Evolutionary conservation across 2,329 filamentous ascomycete species (phyloP).

Genomic region (Microdochium bolleyi): DNA sequence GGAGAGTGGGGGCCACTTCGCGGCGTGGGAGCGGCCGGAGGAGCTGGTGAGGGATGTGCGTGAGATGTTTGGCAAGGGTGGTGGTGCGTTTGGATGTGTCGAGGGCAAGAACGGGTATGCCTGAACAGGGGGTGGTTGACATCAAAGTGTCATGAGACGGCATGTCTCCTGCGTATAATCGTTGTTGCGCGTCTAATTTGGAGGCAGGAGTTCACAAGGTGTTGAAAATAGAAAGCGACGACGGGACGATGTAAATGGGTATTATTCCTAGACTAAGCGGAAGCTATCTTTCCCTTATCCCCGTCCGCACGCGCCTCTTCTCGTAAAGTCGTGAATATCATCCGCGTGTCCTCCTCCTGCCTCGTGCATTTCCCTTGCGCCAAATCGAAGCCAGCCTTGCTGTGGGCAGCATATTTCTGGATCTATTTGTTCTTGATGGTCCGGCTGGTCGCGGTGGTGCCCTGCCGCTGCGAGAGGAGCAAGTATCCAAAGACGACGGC

Average conservation of each 20-base stretch:
- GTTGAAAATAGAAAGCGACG: too few relatives aligned
- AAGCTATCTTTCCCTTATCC: neutral
- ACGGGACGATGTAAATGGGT: too few relatives aligned
- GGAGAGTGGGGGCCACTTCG: conserved; percentile 51
- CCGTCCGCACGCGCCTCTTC: neutral
- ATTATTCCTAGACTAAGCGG: too few relatives aligned
- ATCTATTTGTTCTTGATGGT: conserved; percentile 18
- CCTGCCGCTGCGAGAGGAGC: conserved; percentile 17
- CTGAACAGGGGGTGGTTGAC: neutral
- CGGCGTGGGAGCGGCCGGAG: conserved; percentile 49
- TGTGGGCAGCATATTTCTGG: too few relatives aligned
- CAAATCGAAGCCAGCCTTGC: too few relatives aligned
- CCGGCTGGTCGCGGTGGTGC: conserved; percentile 13
- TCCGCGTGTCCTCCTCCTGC: too few relatives aligned
- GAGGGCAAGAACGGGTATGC: conserved; percentile 18
- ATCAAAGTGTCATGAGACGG: too few relatives aligned
- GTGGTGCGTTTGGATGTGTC: conserved; percentile 30
- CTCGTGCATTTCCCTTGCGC: too few relatives aligned
- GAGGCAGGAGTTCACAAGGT: too few relatives aligned
- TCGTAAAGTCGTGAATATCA: neutral
- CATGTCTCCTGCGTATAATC: too few relatives aligned
- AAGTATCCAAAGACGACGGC: conserved; percentile 19
- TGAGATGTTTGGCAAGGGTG: conserved; percentile 48
- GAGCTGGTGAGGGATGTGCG: conserved; percentile 43
- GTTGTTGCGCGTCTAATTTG: too few relatives aligned